Conservation (phyloP, 2,329 filamentous ascomycete species). For the Harringtonia aguacate region DNA sequence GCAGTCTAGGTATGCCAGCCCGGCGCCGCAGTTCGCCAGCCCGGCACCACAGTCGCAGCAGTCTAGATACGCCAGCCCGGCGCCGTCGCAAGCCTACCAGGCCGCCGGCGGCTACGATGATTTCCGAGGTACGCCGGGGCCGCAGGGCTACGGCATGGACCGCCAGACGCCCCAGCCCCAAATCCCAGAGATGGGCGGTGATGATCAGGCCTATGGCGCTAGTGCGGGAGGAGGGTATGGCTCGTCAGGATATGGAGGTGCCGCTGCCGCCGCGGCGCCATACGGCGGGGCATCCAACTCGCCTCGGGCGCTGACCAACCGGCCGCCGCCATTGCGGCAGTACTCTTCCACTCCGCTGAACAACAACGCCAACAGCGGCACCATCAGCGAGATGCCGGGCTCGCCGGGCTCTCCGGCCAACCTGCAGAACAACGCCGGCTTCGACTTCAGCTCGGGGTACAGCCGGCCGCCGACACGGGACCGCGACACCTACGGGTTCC, state of each 20-base stretch:
- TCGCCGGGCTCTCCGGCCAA: conserved; percentile 9
- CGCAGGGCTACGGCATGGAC: conserved; percentile 4
- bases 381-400: conserved; percentile 1
- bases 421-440: conserved; percentile 11
- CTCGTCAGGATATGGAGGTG: not conserved
- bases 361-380: conserved; percentile 1
- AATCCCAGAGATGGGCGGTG: conserved; percentile 4
- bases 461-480: conserved; percentile 8
- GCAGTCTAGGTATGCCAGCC: not conserved
- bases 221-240: not conserved
- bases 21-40: too few species aligned
- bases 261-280: too few species aligned
- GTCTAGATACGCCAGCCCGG: not conserved
- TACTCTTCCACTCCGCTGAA: conserved; percentile 25
- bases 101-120: conserved; percentile 6
- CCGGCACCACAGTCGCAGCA: conserved; percentile 7
- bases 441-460: conserved; percentile 11
- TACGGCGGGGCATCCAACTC: too few species aligned
- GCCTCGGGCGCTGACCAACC: conserved; percentile 2
- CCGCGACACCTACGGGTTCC: not conserved
- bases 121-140: not conserved
- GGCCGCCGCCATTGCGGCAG: conserved; percentile 22
- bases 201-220: conserved; percentile 1
- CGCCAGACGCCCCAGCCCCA: conserved; percentile 8
- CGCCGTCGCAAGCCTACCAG: too few species aligned